Evolutionary conservation across 1,284 basidiomycete genomes (phyloP).

Genomic region (Fomitopsis schrenkii): DNA sequence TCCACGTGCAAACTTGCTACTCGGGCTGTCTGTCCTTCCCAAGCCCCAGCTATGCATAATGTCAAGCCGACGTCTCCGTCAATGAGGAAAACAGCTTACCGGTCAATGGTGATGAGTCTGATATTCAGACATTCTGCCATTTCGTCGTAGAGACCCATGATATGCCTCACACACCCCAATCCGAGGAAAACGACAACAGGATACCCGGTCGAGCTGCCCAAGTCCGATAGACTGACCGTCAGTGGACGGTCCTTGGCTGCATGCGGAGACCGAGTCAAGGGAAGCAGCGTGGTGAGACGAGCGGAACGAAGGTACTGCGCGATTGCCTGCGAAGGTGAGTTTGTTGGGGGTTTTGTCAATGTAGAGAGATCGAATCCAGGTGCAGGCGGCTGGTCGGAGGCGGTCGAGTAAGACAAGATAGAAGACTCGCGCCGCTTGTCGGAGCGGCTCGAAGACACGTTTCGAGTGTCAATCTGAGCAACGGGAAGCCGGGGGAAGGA

Average conservation of each 20-base stretch:
- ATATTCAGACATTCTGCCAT: slow-evolving; percentile 87
- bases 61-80: neutral
- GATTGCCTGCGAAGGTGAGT: slow-evolving; percentile 62
- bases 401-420: slow-evolving; percentile 38
- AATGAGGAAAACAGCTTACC: slow-evolving; percentile 44
- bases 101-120: slow-evolving; percentile 90
- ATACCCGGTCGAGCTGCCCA: slow-evolving; percentile 78
- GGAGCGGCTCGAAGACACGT: slow-evolving; percentile 47
- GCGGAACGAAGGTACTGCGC: slow-evolving; percentile 83
- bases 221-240: slow-evolving; percentile 89
- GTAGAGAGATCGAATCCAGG: slow-evolving; percentile 24
- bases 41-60: slow-evolving; percentile 75
- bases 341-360: slow-evolving; percentile 22
- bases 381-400: slow-evolving; percentile 35
- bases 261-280: slow-evolving; percentile 75
- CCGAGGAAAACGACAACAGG: slow-evolving; percentile 92
- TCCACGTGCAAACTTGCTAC: slow-evolving; percentile 66
- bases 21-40: slow-evolving; percentile 76
- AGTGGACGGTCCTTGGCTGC: slow-evolving; percentile 68
- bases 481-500: slow-evolving; percentile 41
- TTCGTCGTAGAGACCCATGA: slow-evolving; percentile 94
- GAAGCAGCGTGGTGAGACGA: slow-evolving; percentile 79
- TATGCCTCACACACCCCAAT: slow-evolving; percentile 89
- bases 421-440: slow-evolving; percentile 38
- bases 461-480: slow-evolving; percentile 44